These are phyloP conservation scores for Zygosaccharomyces sapae DNA, from an alignment of 1,139 yeast genomes.

Conservation along the genomic window DNA sequence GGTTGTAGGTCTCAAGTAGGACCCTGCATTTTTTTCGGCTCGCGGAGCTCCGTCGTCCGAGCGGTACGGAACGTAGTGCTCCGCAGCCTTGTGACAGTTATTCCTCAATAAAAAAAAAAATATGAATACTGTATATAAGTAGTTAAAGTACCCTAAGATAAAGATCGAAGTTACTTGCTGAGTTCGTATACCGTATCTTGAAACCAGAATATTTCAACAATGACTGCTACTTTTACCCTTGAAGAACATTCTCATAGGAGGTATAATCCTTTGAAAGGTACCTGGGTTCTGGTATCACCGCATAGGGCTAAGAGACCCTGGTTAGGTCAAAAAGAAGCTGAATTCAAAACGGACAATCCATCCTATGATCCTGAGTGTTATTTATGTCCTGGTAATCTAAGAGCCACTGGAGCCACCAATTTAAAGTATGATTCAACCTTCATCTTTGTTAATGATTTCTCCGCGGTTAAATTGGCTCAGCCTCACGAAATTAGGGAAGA, in stretches of 20 bases:
- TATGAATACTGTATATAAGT: too few species aligned
- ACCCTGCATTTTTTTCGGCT: background rate
- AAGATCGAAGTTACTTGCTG: too few species aligned
- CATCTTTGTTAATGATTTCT: slow-evolving; percentile 63
- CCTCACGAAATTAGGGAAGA: slow-evolving; percentile 34
- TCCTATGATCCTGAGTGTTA: slow-evolving; percentile 63
- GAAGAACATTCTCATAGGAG: slow-evolving; percentile 64
- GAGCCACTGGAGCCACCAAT: slow-evolving; percentile 60
- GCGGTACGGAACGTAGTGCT: background rate
- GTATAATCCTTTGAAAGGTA: slow-evolving; percentile 59
- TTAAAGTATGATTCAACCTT: slow-evolving; percentile 57
- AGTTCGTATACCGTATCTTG: too few species aligned
- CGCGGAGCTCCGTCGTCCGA: slow-evolving; percentile 1
- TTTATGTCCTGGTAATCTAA: slow-evolving; percentile 66
- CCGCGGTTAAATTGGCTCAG: slow-evolving; percentile 62
- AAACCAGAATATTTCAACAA: background rate
- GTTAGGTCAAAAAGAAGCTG: slow-evolving; percentile 70
- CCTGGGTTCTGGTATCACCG: slow-evolving; percentile 69
- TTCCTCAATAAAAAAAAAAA: too few species aligned
- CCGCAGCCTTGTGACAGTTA: background rate
- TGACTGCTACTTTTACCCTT: slow-evolving; percentile 41
- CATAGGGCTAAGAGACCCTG: slow-evolving; percentile 77
- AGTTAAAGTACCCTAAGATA: too few species aligned
- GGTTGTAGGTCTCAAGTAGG: background rate
- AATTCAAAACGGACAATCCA: slow-evolving; percentile 45